Evolutionary conservation across 2,329 filamentous ascomycete genomes (phyloP), one percentile per base, ranked within the genome.

Genomic region (Ampelomyces quisqualis): DNA sequence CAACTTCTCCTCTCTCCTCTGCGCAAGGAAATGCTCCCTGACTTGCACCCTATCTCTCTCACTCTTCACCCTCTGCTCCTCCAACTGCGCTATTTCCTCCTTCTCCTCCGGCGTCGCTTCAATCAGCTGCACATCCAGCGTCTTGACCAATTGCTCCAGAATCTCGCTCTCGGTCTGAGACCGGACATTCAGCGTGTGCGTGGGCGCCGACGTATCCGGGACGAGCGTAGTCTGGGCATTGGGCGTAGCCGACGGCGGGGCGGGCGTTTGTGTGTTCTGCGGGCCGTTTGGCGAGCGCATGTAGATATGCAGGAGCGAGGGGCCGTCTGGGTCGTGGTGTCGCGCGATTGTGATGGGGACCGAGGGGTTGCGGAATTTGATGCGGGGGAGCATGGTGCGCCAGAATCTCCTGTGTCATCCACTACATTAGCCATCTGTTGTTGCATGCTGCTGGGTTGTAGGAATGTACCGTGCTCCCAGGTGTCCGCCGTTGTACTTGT

Each of bases 311-410:
- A 59, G 57, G 24, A 52, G 58, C 10, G 54, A 60, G 24, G 58
- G 64, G 32, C 53, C 68, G 30, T 83, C 71, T 24, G 54, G 47
- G 24, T 62, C 51, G 15, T 67, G 58, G 49, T 79, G 83, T 44
- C 87, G 85, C 68, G 85, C 84, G 58, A 95, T 81, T 44, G 87
- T 83, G 79, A 97, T 94, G 29, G 85, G 81, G 31, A 96, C 70
- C 9, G 82, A 73, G 1, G 93, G 93, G 68, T 98, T 98, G 77
- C 95, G 86, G 74, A 84, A 98, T 77, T 98, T 96, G 54, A 98
- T 77, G 42, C 88, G 82, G 15, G 88, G 88, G 33, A 97, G 82
- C 65, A 83, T 85, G 46, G 84, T 76, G 51, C 80, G 82, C 88
- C 89, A 95, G 78, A 98, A 96, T 73, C 88, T 88, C 62, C 90